These are phyloP conservation scores for Marasmius tenuissimus DNA, from an alignment of 1,284 basidiomycete genomes.

Conservation along the genomic window DNA sequence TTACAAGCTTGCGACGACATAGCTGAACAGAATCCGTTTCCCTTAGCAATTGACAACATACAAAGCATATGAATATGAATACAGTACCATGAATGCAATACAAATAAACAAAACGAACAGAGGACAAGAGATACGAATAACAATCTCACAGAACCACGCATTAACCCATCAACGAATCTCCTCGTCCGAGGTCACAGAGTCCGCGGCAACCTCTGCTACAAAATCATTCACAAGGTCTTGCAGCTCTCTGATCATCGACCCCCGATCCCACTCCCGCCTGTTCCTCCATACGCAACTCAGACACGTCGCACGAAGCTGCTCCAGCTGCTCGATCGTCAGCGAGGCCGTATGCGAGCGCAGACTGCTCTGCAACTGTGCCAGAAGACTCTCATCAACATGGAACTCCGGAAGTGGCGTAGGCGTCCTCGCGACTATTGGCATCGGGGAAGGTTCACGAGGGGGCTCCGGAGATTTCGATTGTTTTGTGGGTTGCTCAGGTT, in stretches of 20 bases:
- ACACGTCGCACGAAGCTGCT: constrained; percentile 87
- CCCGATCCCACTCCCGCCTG: constrained; percentile 83
- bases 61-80: too few relatives aligned
- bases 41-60: too few relatives aligned
- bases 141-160: not conserved
- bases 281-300: constrained; percentile 82
- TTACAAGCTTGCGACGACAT: too few relatives aligned
- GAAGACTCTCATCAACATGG: constrained; percentile 45
- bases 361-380: constrained; percentile 45
- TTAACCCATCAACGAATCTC: constrained; percentile 5
- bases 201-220: constrained; percentile 51
- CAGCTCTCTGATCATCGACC: constrained; percentile 61
- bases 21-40: too few relatives aligned
- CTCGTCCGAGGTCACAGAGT: constrained; percentile 17
- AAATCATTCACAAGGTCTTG: constrained; percentile 56
- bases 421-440: constrained; percentile 51
- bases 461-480: constrained; percentile 27
- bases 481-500: constrained; percentile 2
- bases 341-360: constrained; percentile 53
- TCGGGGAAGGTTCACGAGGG: constrained; percentile 23
- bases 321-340: constrained; percentile 86
- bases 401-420: constrained; percentile 72
- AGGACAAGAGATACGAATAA: not conserved
- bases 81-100: not conserved
- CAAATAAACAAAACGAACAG: not conserved